phyloP scores from a whole-genome alignment of 345 rosid genomes.

The Lenwebbia sp. region DNA sequence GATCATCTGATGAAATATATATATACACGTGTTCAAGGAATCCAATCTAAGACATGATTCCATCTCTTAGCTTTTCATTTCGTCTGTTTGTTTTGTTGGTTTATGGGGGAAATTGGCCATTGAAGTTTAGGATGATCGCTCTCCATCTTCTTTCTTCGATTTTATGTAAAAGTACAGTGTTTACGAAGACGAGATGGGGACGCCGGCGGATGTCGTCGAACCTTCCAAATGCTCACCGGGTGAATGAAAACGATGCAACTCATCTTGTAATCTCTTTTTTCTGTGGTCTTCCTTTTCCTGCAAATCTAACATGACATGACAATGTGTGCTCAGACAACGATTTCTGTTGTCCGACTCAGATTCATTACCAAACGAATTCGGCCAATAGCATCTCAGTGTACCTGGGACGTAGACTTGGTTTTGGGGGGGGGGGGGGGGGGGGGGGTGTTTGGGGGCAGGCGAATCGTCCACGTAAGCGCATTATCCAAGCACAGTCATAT shows the following conservation, averaged over 20 bases:
- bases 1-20: neutral
- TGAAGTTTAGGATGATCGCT: neutral
- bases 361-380: neutral
- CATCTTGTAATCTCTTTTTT: neutral
- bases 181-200: no score
- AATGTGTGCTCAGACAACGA: neutral
- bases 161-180: neutral
- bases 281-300: neutral
- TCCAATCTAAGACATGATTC: neutral
- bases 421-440: neutral
- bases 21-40: neutral
- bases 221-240: neutral
- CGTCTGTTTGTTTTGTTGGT: neutral
- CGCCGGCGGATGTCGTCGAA: neutral
- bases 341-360: neutral
- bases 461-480: constrained; percentile 14
- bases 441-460: neutral
- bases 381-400: neutral
- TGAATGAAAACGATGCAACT: neutral
- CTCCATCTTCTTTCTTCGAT: neutral
- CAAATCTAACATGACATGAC: neutral
- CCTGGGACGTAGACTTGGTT: neutral
- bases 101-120: neutral
- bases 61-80: neutral
- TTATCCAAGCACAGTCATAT: neutral